These are phyloP conservation scores for Quercus glauca DNA, from an alignment of 306 rosid genomes.

Conservation along the genomic window DNA sequence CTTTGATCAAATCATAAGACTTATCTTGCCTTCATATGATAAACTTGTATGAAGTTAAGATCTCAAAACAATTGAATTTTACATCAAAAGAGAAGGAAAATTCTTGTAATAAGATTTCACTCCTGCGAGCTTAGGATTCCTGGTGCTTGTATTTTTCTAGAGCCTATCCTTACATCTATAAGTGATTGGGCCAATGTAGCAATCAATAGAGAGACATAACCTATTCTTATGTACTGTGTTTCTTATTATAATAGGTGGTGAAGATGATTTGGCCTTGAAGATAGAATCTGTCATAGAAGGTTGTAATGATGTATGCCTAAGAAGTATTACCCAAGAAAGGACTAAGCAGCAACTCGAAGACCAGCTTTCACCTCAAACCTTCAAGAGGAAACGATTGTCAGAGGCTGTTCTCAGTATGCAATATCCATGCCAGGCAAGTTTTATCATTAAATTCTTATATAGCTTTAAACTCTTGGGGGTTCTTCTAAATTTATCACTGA, in stretches of 20 bases:
- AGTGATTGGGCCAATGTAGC: neutral
- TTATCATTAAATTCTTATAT: neutral
- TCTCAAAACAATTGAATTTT: neutral
- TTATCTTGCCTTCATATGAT: neutral
- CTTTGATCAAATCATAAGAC: too few species aligned
- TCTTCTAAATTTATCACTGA: too few species aligned
- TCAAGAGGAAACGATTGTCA: conserved; percentile 48
- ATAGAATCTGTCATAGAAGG: conserved; percentile 69
- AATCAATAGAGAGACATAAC: neutral
- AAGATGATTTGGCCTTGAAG: conserved; percentile 54
- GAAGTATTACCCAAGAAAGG: conserved; percentile 35
- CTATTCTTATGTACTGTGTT: conserved; percentile 14
- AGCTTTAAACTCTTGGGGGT: neutral
- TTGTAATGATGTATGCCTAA: conserved; percentile 40
- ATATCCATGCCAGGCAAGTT: conserved; percentile 65
- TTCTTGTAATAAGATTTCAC: neutral
- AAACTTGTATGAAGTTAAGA: neutral
- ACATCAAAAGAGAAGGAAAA: neutral
- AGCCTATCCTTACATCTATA: neutral
- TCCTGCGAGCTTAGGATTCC: neutral
- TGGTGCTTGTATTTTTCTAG: neutral
- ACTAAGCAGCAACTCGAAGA: conserved; percentile 29
- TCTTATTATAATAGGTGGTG: conserved; percentile 45
- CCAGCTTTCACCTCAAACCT: conserved; percentile 28
- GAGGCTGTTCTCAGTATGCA: conserved; percentile 42